Percentiles rank a stretch among this genome's conserved stretches.
Evolutionary conservation across 1,284 basidiomycete species (phyloP).

Genomic region (Bondarzewia mesenterica): DNA sequence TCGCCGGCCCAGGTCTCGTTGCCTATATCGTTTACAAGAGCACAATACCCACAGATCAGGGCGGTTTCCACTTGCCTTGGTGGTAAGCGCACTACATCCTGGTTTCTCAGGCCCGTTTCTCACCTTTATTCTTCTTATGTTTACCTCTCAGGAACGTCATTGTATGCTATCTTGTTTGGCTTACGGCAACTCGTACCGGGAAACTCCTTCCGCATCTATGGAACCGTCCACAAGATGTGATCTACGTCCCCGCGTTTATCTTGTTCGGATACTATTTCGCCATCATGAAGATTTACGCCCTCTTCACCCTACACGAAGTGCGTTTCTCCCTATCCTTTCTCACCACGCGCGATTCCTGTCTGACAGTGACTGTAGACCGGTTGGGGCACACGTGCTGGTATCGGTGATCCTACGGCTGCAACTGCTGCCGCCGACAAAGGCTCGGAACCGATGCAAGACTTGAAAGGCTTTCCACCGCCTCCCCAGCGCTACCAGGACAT

Average conservation of each 20-base stretch:
- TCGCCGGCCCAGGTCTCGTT: slow-evolving; percentile 77
- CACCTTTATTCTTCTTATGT: no score
- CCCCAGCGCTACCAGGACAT: slow-evolving; percentile 17
- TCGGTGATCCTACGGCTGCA: slow-evolving; percentile 71
- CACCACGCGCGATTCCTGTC: neutral
- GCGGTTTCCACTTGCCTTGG: slow-evolving; percentile 85
- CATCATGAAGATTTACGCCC: slow-evolving; percentile 81
- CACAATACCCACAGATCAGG: slow-evolving; percentile 56
- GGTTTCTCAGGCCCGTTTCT: no score
- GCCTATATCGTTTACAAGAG: slow-evolving; percentile 72
- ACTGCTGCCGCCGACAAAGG: slow-evolving; percentile 44
- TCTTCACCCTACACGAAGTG: slow-evolving; percentile 77
- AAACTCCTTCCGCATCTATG: slow-evolving; percentile 88
- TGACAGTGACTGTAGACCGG: slow-evolving; percentile 46
- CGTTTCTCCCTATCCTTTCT: slow-evolving; percentile 8
- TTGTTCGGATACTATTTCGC: slow-evolving; percentile 85
- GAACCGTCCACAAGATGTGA: slow-evolving; percentile 76
- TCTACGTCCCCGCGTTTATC: slow-evolving; percentile 89
- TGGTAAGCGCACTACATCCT: no score
- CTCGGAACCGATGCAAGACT: neutral
- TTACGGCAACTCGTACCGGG: slow-evolving; percentile 74
- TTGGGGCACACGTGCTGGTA: slow-evolving; percentile 88
- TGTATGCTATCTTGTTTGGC: slow-evolving; percentile 71
- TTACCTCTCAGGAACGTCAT: slow-evolving; percentile 60
- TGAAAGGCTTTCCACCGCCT: slow-evolving; percentile 16